Evolutionary conservation across 2,329 filamentous ascomycete genomes (phyloP).

Genomic region (Fusarium sp.): DNA sequence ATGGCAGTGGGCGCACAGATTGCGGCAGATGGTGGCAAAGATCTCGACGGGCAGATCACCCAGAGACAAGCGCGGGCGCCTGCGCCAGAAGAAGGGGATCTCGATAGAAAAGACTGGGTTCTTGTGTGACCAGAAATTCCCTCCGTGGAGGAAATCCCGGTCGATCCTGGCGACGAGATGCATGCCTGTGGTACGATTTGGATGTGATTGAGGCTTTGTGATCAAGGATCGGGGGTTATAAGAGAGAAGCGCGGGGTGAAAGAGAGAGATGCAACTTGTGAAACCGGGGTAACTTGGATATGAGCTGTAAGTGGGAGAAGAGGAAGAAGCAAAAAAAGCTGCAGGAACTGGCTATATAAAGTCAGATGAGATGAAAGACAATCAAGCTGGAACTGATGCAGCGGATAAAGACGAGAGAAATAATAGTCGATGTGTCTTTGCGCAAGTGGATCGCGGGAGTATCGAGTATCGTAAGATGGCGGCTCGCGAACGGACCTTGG

Average conservation of each 20-base stretch:
- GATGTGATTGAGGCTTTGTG: slow-evolving; percentile 1
- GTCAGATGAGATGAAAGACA: slow-evolving; percentile 2
- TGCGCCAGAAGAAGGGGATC: slow-evolving; percentile 21
- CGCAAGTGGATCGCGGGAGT: slow-evolving; percentile 30
- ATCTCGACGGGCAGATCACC: slow-evolving; percentile 42
- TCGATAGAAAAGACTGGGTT: slow-evolving; percentile 21
- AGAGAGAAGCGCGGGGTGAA: not conserved
- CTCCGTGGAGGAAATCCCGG: slow-evolving; percentile 39
- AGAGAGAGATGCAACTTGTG: not conserved
- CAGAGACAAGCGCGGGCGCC: slow-evolving; percentile 31
- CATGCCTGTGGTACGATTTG: slow-evolving; percentile 28
- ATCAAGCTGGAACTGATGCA: not conserved
- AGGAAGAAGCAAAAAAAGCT: not conserved
- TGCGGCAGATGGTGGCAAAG: slow-evolving; percentile 41
- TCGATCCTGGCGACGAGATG: slow-evolving; percentile 39
- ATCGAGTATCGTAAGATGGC: slow-evolving; percentile 39
- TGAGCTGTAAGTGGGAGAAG: not conserved
- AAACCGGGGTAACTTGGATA: not conserved
- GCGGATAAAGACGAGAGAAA: slow-evolving; percentile 1
- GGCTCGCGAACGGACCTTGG: slow-evolving; percentile 23
- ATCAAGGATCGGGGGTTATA: slow-evolving; percentile 22
- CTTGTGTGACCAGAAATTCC: slow-evolving; percentile 22
- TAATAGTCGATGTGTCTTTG: slow-evolving; percentile 22
- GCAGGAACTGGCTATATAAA: not conserved
- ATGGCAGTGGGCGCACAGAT: slow-evolving; percentile 43